These are phyloP conservation scores for Tuber microsphaerosporum DNA, from an alignment of 495 filamentous ascomycete genomes.

Conservation along the genomic window DNA sequence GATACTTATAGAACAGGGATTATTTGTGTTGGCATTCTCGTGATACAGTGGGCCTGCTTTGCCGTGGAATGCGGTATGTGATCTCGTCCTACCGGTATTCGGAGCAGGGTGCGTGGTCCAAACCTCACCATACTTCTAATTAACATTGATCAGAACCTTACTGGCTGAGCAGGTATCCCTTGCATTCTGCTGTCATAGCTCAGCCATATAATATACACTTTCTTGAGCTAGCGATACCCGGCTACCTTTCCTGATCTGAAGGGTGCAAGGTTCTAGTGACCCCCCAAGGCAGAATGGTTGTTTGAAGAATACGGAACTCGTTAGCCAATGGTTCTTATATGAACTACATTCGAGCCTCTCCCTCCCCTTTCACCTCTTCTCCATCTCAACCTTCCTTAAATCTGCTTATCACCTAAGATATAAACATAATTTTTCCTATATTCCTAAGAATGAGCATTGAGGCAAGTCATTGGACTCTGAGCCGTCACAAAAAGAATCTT, in stretches of 20 bases:
- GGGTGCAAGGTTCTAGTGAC: neutral
- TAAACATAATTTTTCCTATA: neutral
- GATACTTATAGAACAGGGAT: too few relatives aligned
- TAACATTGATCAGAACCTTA: neutral
- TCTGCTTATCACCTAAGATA: neutral
- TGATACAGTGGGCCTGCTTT: too few relatives aligned
- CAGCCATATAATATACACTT: neutral
- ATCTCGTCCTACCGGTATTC: too few relatives aligned
- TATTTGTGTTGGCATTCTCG: too few relatives aligned
- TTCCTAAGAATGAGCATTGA: neutral
- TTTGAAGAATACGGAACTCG: neutral
- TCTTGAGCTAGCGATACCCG: neutral
- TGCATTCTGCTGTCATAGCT: neutral
- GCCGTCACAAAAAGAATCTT: neutral
- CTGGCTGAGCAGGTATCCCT: too few relatives aligned
- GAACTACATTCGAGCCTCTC: neutral
- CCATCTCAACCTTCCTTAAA: neutral
- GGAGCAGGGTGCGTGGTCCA: too few relatives aligned
- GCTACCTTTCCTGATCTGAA: neutral
- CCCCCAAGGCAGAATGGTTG: neutral
- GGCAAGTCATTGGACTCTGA: neutral
- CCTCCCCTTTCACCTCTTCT: neutral
- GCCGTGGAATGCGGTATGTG: too few relatives aligned
- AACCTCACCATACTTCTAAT: too few relatives aligned
- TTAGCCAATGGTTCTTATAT: neutral